These are phyloP conservation scores for Lagerstroemia speciosa DNA, from an alignment of 345 rosid genomes.

Conservation along the genomic window DNA sequence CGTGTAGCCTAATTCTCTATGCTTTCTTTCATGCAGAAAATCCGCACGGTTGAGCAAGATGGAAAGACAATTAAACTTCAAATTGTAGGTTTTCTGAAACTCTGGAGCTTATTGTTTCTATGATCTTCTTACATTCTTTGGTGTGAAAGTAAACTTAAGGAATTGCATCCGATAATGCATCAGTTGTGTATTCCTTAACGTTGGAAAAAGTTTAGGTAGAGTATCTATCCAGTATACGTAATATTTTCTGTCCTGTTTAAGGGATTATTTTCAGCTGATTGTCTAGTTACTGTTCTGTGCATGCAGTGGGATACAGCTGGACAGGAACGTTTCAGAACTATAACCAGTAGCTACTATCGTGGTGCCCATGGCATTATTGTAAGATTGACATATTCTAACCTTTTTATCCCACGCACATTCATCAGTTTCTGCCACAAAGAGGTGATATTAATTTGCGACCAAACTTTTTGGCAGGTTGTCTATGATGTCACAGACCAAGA, in stretches of 20 bases:
- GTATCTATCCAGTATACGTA: neutral
- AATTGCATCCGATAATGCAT: neutral
- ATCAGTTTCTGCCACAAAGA: neutral
- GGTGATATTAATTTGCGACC: neutral
- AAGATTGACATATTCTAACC: constrained; percentile 9
- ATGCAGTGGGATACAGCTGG: constrained; percentile 98
- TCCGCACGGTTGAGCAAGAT: constrained; percentile 87
- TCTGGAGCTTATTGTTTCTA: neutral
- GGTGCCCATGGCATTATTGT: constrained; percentile 97
- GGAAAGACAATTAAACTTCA: constrained; percentile 82
- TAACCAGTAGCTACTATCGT: constrained; percentile 93
- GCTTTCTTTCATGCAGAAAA: constrained; percentile 39
- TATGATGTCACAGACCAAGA: constrained; percentile 73
- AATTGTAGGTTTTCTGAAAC: constrained; percentile 33
- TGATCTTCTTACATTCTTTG: neutral
- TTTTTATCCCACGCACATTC: neutral
- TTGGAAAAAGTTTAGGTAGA: neutral
- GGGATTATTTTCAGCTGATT: neutral
- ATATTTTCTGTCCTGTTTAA: neutral
- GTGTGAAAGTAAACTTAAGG: neutral
- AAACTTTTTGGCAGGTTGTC: constrained; percentile 35
- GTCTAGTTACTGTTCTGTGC: constrained; percentile 9
- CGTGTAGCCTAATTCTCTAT: neutral
- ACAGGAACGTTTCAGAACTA: constrained; percentile 91
- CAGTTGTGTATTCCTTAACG: neutral